A percentile compares a stretch with the other conserved stretches of the same genome.
Evolutionary conservation across 257 asterid species (phyloP).

Genomic region (Lycium barbarum): DNA sequence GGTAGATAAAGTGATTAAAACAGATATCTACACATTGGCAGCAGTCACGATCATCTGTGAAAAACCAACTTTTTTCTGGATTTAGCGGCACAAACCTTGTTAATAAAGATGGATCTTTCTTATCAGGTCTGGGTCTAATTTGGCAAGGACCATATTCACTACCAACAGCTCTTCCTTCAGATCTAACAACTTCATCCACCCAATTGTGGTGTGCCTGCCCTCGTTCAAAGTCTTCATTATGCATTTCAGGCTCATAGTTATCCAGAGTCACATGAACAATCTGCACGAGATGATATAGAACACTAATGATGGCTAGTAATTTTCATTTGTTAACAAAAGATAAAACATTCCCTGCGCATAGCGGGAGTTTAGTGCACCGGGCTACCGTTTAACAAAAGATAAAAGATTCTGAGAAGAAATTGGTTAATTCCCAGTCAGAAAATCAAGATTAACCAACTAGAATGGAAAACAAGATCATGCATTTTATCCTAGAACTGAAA

Average conservation of each 20-base stretch:
- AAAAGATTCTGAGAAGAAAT: neutral
- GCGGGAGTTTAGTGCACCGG: no score
- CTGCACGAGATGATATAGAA: conserved; percentile 47
- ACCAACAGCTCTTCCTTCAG: conserved; percentile 84
- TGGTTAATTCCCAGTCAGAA: neutral
- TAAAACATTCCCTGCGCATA: neutral
- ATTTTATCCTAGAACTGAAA: neutral
- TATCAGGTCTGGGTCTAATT: conserved; percentile 67
- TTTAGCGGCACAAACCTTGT: conserved; percentile 58
- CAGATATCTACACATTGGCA: neutral
- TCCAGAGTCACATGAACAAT: conserved; percentile 79
- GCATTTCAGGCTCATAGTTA: conserved; percentile 69
- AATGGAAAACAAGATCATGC: conserved; percentile 2
- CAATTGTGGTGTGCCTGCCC: conserved; percentile 88
- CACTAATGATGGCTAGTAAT: conserved; percentile 24
- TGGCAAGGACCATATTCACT: conserved; percentile 72
- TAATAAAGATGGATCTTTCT: conserved; percentile 78
- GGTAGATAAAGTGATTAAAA: neutral
- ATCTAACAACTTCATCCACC: conserved; percentile 95
- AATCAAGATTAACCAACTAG: conserved; percentile 20
- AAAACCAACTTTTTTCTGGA: conserved; percentile 6
- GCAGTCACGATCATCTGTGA: neutral
- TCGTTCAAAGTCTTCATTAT: conserved; percentile 65
- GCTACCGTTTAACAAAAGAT: neutral
- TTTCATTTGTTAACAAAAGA: conserved; percentile 24